phyloP scores from a whole-genome alignment of 2,329 filamentous ascomycete genomes.

The Talaromyces sp. region DNA sequence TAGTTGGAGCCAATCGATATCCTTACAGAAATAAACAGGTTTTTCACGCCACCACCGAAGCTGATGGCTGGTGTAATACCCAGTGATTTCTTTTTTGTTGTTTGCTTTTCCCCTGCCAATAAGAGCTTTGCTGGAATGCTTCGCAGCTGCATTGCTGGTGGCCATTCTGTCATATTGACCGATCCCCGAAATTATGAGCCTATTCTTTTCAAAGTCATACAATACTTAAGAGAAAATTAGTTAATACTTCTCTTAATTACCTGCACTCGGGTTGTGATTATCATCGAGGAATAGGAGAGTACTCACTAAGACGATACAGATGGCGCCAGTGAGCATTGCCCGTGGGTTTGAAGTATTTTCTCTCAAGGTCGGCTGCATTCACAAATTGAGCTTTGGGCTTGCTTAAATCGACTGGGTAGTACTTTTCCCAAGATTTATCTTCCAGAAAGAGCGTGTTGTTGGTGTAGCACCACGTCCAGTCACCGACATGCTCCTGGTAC shows the following conservation, averaged over 20 bases:
- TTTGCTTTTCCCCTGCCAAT: neutral
- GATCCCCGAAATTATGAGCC: neutral
- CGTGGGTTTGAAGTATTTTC: neutral
- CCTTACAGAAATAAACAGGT: no score
- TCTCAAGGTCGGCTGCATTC: neutral
- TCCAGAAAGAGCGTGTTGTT: neutral
- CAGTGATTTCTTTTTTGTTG: neutral
- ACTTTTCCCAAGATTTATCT: constrained; percentile 1
- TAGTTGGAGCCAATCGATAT: neutral
- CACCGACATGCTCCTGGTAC: neutral
- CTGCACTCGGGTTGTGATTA: no score
- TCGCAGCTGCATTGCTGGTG: neutral
- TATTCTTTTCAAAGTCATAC: neutral
- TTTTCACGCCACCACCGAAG: neutral
- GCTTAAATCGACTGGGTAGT: no score
- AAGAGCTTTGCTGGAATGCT: neutral
- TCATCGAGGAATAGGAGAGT: neutral
- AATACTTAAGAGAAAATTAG: neutral
- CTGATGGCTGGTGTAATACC: neutral
- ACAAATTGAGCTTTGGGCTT: neutral
- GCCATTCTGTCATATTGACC: neutral
- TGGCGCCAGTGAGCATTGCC: neutral
- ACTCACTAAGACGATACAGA: constrained; percentile 11
- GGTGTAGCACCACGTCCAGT: neutral
- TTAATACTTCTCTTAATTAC: no score